phyloP scores from a whole-genome alignment of 2,329 filamentous ascomycete species.

The Epicoccum nigrum region DNA sequence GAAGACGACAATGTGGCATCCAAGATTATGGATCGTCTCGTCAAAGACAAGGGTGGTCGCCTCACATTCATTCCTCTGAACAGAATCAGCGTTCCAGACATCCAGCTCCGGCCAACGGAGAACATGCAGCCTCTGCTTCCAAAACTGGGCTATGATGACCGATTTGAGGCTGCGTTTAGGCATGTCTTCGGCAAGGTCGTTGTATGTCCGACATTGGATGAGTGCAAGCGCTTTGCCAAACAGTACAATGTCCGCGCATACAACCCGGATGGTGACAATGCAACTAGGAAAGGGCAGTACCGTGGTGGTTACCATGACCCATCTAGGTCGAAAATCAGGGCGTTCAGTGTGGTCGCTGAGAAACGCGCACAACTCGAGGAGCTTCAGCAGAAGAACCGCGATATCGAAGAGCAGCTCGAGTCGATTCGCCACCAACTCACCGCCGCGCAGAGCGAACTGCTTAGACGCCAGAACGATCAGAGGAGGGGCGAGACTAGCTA shows the following conservation, averaged over 20 bases:
- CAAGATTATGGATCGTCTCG: constrained; percentile 77
- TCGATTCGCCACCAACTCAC: constrained; percentile 88
- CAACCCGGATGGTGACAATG: constrained; percentile 91
- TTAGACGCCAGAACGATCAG: constrained; percentile 80
- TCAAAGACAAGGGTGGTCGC: constrained; percentile 79
- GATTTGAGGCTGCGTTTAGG: constrained; percentile 84
- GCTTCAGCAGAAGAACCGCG: constrained; percentile 66
- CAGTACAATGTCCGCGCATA: constrained; percentile 92
- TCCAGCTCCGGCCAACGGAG: constrained; percentile 81
- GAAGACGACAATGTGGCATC: constrained; percentile 90
- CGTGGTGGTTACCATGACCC: constrained; percentile 94
- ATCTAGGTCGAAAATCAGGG: constrained; percentile 83
- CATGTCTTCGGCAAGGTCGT: constrained; percentile 97
- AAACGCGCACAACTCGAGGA: constrained; percentile 77
- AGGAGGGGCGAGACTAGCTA: constrained; percentile 82
- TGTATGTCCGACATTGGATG: constrained; percentile 85
- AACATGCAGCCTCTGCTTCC: constrained; percentile 87
- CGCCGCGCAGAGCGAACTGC: constrained; percentile 78
- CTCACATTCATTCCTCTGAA: constrained; percentile 95
- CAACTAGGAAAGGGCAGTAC: constrained; percentile 92
- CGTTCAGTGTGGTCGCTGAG: constrained; percentile 74
- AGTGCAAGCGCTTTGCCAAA: constrained; percentile 88
- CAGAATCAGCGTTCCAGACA: constrained; percentile 71
- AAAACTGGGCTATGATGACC: constrained; percentile 78
- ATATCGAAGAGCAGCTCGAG: constrained; percentile 74